Evolutionary conservation across 148 eudicot genomes (phyloP).

Genomic region (Gaultheria prostrata): DNA sequence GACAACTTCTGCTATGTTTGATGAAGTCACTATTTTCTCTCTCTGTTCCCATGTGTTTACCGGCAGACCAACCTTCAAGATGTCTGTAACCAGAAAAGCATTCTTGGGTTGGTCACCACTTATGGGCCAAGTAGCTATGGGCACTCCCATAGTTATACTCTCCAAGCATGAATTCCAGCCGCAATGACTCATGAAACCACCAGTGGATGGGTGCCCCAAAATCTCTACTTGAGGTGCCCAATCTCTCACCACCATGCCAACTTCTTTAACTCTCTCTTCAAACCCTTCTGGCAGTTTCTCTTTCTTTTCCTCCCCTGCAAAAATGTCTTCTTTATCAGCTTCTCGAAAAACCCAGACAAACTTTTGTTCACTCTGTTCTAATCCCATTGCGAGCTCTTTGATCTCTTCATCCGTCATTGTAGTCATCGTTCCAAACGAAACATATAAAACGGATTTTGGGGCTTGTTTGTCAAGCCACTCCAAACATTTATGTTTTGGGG

Average conservation of each 20-base stretch:
- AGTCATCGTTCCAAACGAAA: conserved; percentile 2
- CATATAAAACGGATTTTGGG: neutral
- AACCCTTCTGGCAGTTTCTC: too few species aligned
- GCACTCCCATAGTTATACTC: neutral
- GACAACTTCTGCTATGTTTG: neutral
- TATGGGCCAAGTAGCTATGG: neutral
- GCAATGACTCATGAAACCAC: neutral
- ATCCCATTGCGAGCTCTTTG: conserved; percentile 2
- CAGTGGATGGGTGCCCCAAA: too few species aligned
- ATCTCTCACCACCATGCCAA: too few species aligned
- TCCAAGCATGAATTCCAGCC: conserved; percentile 12
- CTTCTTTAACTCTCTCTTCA: too few species aligned
- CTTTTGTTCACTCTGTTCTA: too few species aligned
- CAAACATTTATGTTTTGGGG: neutral
- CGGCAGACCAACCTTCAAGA: too few species aligned
- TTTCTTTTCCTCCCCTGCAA: too few species aligned
- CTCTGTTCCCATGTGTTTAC: neutral
- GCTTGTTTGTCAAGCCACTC: conserved; percentile 14
- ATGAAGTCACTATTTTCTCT: neutral
- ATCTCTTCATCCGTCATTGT: conserved; percentile 2
- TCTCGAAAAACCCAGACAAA: too few species aligned
- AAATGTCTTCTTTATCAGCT: too few species aligned
- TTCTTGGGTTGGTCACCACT: conserved; percentile 1
- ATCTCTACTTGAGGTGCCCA: too few species aligned
- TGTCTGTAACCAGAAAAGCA: neutral